Evolutionary conservation across 371 early-diverging fungal genomes (phyloP).

Genomic region (Aphelidium insulamus): DNA sequence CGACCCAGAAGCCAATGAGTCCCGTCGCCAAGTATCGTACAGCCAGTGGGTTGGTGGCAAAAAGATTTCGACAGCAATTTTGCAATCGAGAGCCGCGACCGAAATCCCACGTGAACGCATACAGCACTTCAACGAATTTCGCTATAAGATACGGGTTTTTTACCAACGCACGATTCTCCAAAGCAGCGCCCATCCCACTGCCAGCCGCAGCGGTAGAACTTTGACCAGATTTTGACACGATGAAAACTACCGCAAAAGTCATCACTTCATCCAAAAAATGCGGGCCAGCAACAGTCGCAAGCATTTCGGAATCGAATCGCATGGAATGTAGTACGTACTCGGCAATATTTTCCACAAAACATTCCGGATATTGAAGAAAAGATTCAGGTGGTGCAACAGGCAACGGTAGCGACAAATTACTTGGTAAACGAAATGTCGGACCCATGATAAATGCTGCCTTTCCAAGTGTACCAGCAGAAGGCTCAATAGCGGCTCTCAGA

Average conservation of each 20-base stretch:
- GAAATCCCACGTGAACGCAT: slow-evolving; percentile 4
- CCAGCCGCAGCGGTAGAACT: too few relatives aligned
- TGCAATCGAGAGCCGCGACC: neutral
- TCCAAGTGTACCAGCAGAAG: too few relatives aligned
- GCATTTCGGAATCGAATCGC: slow-evolving; percentile 23
- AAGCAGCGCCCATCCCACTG: too few relatives aligned
- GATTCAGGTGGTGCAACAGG: slow-evolving; percentile 7
- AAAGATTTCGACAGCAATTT: slow-evolving; percentile 2
- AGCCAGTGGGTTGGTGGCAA: slow-evolving; percentile 39
- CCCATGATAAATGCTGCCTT: slow-evolving; percentile 6
- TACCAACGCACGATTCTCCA: slow-evolving; percentile 47
- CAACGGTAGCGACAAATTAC: slow-evolving; percentile 9
- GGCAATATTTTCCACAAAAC: neutral
- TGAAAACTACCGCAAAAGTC: slow-evolving; percentile 52
- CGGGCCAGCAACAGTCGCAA: slow-evolving; percentile 24
- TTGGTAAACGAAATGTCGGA: slow-evolving; percentile 17
- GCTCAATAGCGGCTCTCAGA: too few relatives aligned
- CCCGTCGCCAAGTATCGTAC: slow-evolving; percentile 47
- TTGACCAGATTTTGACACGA: too few relatives aligned
- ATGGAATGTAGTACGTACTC: neutral
- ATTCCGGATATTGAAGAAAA: slow-evolving; percentile 8
- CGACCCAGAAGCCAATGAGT: slow-evolving; percentile 72
- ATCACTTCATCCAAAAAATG: slow-evolving; percentile 42
- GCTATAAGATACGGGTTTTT: slow-evolving; percentile 87
- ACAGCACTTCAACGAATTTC: slow-evolving; percentile 68